phyloP scores from a whole-genome alignment of 371 early-diverging fungal species.

The Mucor plumbeus region DNA sequence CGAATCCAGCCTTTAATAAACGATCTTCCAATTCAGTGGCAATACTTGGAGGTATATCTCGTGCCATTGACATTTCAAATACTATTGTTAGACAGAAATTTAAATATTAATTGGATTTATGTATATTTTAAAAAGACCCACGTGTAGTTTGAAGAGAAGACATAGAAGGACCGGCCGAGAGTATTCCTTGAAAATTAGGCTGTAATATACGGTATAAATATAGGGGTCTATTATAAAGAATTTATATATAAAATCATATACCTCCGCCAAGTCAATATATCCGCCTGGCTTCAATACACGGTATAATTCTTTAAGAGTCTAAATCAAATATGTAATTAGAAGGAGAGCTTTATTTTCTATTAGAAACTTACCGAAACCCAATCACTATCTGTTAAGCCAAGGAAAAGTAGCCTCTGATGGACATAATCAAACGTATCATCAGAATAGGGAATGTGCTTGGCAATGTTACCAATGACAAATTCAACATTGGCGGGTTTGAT shows the following conservation, averaged over 20 bases:
- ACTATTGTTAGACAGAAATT: slow-evolving; percentile 10
- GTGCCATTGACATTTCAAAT: not conserved
- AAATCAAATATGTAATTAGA: not conserved
- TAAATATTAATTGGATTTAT: not conserved
- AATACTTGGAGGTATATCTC: slow-evolving; percentile 6
- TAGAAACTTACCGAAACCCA: slow-evolving; percentile 24
- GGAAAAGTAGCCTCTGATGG: slow-evolving; percentile 51
- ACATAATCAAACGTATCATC: slow-evolving; percentile 61
- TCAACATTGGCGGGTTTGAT: slow-evolving; percentile 53
- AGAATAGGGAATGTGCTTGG: slow-evolving; percentile 56
- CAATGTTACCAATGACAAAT: slow-evolving; percentile 58
- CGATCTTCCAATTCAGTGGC: slow-evolving; percentile 21
- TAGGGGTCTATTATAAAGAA: not conserved
- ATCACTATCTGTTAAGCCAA: slow-evolving; percentile 34
- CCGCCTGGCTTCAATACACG: slow-evolving; percentile 52
- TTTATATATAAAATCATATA: slow-evolving; percentile 16
- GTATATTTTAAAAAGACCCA: not conserved
- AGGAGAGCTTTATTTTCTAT: not conserved
- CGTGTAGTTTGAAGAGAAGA: not conserved
- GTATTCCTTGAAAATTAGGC: slow-evolving; percentile 15
- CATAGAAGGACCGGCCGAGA: slow-evolving; percentile 11
- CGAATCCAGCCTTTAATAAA: slow-evolving; percentile 20
- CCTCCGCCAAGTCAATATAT: slow-evolving; percentile 45
- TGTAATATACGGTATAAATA: not conserved
- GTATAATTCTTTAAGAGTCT: slow-evolving; percentile 32